A percentile compares a stretch with the other conserved stretches of the same genome.
Evolutionary conservation across 495 filamentous ascomycete genomes (phyloP).

Genomic region (Penicillium parvum): DNA sequence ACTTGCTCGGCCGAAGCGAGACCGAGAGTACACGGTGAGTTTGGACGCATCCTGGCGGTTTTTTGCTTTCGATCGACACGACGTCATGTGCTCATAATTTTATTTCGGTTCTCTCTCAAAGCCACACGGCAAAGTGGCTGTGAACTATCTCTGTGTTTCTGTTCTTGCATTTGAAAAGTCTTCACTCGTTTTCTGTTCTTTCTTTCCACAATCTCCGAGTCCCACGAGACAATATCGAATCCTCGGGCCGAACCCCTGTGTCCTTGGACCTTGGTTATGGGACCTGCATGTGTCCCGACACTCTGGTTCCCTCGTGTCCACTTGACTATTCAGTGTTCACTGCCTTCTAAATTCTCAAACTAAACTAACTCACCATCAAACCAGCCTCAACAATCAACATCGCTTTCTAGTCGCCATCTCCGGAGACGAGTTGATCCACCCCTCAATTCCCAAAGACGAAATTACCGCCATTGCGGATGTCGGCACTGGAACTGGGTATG

Average conservation of each 20-base stretch:
- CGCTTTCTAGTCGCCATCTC: slow-evolving; percentile 18
- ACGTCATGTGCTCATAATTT: no score
- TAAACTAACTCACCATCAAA: neutral
- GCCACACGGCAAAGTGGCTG: no score
- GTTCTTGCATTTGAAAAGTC: no score
- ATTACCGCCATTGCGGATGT: slow-evolving; percentile 31
- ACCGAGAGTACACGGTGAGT: slow-evolving; percentile 18
- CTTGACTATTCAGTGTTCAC: neutral
- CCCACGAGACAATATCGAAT: no score
- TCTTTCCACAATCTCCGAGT: neutral
- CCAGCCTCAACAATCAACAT: slow-evolving; percentile 28
- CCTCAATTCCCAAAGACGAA: slow-evolving; percentile 21
- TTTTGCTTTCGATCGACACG: neutral
- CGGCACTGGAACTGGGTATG: slow-evolving; percentile 38
- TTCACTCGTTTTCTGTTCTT: no score
- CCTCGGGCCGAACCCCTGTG: neutral
- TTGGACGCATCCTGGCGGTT: neutral
- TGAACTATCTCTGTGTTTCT: no score
- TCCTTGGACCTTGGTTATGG: neutral
- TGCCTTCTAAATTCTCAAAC: neutral
- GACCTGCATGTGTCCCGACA: slow-evolving; percentile 5
- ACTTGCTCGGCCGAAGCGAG: slow-evolving; percentile 12
- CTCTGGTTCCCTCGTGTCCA: slow-evolving; percentile 1
- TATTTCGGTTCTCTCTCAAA: no score
- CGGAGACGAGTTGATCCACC: slow-evolving; percentile 22